Conservation (phyloP, 2,329 filamentous ascomycete genomes). For the Penicillium sp. region DNA sequence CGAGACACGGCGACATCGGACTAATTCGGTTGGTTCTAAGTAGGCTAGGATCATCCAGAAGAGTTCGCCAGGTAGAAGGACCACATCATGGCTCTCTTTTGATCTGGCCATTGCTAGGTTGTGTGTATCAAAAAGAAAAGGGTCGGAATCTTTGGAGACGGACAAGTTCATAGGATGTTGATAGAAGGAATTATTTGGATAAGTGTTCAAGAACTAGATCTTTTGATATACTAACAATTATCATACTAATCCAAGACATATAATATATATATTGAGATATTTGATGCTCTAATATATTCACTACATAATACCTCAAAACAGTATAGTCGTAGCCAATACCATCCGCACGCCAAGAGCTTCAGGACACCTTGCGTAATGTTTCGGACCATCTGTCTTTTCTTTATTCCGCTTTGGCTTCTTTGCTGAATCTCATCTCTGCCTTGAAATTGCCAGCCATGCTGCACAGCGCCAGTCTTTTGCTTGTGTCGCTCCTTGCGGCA, state of each 20-base stretch:
- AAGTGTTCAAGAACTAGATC: not conserved
- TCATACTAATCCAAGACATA: not conserved
- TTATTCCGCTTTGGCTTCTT: slow-evolving; percentile 2
- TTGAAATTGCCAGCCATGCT: slow-evolving; percentile 28
- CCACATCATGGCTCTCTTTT: slow-evolving; percentile 20
- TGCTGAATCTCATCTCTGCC: not conserved
- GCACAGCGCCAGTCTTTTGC: slow-evolving; percentile 49
- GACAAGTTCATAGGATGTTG: not conserved
- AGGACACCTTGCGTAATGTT: slow-evolving; percentile 42
- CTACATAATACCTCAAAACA: not conserved
- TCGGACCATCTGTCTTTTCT: slow-evolving; percentile 10
- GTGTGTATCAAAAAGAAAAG: not conserved
- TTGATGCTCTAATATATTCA: not conserved
- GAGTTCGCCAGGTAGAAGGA: slow-evolving; percentile 56
- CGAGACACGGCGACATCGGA: slow-evolving; percentile 56
- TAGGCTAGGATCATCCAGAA: slow-evolving; percentile 56
- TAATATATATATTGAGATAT: not conserved
- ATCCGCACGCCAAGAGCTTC: slow-evolving; percentile 42
- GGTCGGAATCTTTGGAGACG: not conserved
- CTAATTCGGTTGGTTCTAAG: slow-evolving; percentile 52
- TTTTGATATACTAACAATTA: not conserved
- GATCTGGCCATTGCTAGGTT: slow-evolving; percentile 11
- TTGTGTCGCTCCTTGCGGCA: slow-evolving; percentile 62
- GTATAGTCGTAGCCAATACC: slow-evolving; percentile 9
- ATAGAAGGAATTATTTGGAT: not conserved